Evolutionary conservation across 441 rosid genomes (phyloP).

Genomic region (Populus trichocarpa): DNA sequence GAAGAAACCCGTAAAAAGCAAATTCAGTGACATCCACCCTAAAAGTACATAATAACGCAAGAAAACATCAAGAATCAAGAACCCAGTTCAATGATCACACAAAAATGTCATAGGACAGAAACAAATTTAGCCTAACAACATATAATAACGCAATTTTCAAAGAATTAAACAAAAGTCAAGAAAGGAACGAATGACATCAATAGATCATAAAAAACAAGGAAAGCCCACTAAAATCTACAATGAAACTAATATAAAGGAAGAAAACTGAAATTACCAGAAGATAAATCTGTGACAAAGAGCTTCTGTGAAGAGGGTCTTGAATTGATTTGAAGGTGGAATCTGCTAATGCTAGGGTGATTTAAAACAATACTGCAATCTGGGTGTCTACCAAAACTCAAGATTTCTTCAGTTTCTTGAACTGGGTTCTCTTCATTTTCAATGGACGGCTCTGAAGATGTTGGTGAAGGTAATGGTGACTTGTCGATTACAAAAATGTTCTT

Average conservation of each 20-base stretch:
- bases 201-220: conserved; percentile 1
- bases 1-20: not conserved
- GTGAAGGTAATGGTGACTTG: conserved; percentile 20
- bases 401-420: conserved; percentile 45
- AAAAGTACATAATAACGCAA: no score
- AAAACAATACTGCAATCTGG: conserved; percentile 75
- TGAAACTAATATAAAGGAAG: not conserved
- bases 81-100: not conserved
- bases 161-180: not conserved
- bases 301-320: conserved; percentile 45
- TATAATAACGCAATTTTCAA: not conserved
- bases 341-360: conserved; percentile 89
- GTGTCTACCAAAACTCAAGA: conserved; percentile 76
- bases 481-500: conserved; percentile 77
- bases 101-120: not conserved
- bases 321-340: conserved; percentile 76
- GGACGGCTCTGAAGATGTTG: conserved; percentile 13
- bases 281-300: conserved; percentile 70
- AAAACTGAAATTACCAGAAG: conserved; percentile 52
- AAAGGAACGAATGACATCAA: not conserved
- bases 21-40: not conserved
- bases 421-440: conserved; percentile 8
- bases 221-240: not conserved
- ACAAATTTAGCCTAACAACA: not conserved
- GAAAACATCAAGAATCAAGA: no score